Evolutionary conservation across 257 asterid species (phyloP).

Genomic region (Petunia secreta): DNA sequence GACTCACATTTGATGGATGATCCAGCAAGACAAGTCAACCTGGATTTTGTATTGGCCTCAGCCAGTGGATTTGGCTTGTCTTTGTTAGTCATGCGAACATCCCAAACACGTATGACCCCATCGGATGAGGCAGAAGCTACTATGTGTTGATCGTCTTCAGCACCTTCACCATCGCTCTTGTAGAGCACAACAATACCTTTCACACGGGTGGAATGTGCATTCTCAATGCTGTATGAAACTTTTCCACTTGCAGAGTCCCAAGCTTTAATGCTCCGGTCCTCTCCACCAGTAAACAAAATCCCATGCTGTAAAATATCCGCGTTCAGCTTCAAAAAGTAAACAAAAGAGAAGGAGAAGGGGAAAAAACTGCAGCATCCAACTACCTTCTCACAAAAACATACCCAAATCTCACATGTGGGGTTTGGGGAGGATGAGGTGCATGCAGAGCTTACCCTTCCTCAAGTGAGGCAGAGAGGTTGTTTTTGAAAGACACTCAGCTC

Average conservation of each 20-base stretch:
- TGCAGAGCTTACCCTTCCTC: too few relatives aligned
- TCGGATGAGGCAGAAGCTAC: slow-evolving; percentile 97
- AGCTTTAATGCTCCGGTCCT: slow-evolving; percentile 73
- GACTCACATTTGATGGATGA: slow-evolving; percentile 75
- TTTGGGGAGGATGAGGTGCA: too few relatives aligned
- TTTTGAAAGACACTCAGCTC: too few relatives aligned
- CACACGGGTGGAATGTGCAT: slow-evolving; percentile 86
- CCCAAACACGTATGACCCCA: slow-evolving; percentile 94
- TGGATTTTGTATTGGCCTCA: slow-evolving; percentile 80
- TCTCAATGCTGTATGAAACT: slow-evolving; percentile 64
- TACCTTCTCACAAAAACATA: background rate
- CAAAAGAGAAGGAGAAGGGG: background rate
- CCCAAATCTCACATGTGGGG: too few relatives aligned
- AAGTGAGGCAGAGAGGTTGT: too few relatives aligned
- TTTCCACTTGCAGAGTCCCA: slow-evolving; percentile 87
- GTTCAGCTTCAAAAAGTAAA: slow-evolving; percentile 24
- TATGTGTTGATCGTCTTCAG: slow-evolving; percentile 62
- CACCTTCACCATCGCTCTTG: slow-evolving; percentile 40
- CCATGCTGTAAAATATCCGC: slow-evolving; percentile 56
- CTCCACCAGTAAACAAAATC: slow-evolving; percentile 87
- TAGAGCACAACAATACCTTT: slow-evolving; percentile 85
- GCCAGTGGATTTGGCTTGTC: slow-evolving; percentile 61
- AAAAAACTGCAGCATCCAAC: background rate
- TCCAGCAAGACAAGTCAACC: slow-evolving; percentile 97
- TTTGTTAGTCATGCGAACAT: slow-evolving; percentile 62